Evolutionary conservation across 352 stramenopile genomes (phyloP), one percentile per base, ranked within the genome.

Genomic region (Aphanomyces euteiches): DNA sequence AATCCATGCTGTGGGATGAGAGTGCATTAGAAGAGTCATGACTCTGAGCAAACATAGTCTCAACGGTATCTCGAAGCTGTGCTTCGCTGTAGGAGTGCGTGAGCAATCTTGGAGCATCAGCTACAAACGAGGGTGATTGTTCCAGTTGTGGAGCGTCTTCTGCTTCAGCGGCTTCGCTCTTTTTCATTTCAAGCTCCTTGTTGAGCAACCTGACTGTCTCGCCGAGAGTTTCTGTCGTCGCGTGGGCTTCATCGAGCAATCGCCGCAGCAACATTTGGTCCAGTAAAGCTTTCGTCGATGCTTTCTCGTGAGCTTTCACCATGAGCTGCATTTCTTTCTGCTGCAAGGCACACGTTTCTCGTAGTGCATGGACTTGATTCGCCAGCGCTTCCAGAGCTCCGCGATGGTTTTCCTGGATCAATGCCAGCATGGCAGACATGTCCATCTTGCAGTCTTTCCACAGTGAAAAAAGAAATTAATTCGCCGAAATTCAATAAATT

Each of bases 121-220:
- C 28, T 28, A 28, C 1, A 28, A 28, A 28, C 28, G 28, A 28
- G 28, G 28, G 28, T 28, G 28, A 2, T 28, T 28, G 28, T 28
- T 28, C 28, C 28, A 28, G 56, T 7, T 3, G 7, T 36, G 15
- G 8, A 10, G 17, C 15, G 41, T 8, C 28, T 17, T 37, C 47
- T 37, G 15, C 19, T 54, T 40, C 38, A 8, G 40, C 7, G 64
- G 61, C 64, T 70, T 70, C 28, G 47, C 28, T 28, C 28, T 28
- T 28, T 28, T 28, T 28, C 28, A 28, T 56, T 4, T 70, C 21
- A 19, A 70, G 47, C 39, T 70, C 64, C 21, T 70, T 17, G 54
- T 70, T 70, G 15, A 70, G 64, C 15, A 70, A 53, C 17, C 21
- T 54, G 19, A 70, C 64, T 17, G 64, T 70, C 34, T 54, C 64